These are phyloP conservation scores for Brassica carinata DNA, from an alignment of 345 rosid genomes.

Conservation along the genomic window DNA sequence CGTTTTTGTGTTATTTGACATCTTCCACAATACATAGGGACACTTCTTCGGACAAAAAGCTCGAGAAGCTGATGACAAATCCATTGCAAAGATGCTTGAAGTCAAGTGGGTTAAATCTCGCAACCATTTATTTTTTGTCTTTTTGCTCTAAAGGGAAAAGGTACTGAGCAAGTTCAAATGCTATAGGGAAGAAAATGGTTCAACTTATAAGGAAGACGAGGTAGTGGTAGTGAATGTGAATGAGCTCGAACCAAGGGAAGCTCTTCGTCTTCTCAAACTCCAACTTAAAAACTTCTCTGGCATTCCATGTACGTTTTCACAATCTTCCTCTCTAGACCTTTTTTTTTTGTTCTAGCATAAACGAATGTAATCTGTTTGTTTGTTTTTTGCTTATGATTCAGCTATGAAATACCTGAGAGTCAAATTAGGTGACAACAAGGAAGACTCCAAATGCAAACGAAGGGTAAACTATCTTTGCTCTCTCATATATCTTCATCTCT, in stretches of 20 bases:
- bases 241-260: conserved; percentile 51
- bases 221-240: conserved; percentile 48
- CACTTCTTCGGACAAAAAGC: conserved; percentile 56
- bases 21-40: conserved; percentile 49
- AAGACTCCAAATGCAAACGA: conserved; percentile 47
- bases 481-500: conserved; percentile 25
- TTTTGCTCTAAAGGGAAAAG: no score
- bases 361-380: conserved; percentile 14
- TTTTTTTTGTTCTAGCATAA: not conserved
- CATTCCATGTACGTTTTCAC: conserved; percentile 50
- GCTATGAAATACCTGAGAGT: conserved; percentile 60
- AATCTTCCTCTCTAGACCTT: conserved; percentile 2
- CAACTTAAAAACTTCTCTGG: conserved; percentile 58
- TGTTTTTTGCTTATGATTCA: conserved; percentile 25
- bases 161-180: conserved; percentile 18
- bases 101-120: conserved; percentile 46
- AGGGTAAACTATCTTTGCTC: conserved; percentile 39
- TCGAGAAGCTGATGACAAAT: conserved; percentile 59
- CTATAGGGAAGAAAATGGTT: conserved; percentile 30
- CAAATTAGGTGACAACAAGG: conserved; percentile 47
- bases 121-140: no score
- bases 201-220: conserved; percentile 48
- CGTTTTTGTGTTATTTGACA: conserved; percentile 5
- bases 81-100: conserved; percentile 51
- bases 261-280: conserved; percentile 48